Conservation (phyloP, 2,329 filamentous ascomycete genomes). For the Niveomyces coronatus region DNA sequence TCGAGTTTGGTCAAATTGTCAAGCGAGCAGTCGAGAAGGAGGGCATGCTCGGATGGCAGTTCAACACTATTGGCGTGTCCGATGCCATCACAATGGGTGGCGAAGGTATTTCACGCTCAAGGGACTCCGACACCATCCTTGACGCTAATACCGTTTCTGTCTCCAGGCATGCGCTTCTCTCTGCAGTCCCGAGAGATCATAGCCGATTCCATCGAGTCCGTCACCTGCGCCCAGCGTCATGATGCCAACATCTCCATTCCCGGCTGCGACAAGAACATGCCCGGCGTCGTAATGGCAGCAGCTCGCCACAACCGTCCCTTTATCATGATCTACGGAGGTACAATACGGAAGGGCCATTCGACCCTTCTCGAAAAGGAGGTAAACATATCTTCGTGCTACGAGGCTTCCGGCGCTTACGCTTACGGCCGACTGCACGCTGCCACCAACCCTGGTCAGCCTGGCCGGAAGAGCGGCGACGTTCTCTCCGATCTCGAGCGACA, state of each 20-base stretch:
- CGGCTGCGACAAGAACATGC: constrained; percentile 98
- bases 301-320: constrained; percentile 86
- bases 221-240: constrained; percentile 84
- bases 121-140: background rate
- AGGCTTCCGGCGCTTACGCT: constrained; percentile 71
- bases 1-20: constrained; percentile 79
- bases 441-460: constrained; percentile 47
- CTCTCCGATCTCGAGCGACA: constrained; percentile 73
- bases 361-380: constrained; percentile 64
- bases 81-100: constrained; percentile 94
- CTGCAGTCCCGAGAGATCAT: constrained; percentile 87
- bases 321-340: constrained; percentile 91
- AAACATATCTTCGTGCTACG: constrained; percentile 84
- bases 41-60: constrained; percentile 90
- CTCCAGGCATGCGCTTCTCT: constrained; percentile 90
- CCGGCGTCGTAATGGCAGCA: constrained; percentile 81
- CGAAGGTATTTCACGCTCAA: constrained; percentile 63
- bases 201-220: constrained; percentile 86
- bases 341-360: constrained; percentile 80
- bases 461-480: constrained; percentile 64
- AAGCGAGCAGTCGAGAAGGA: constrained; percentile 73
- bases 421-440: constrained; percentile 70
- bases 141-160: too few relatives aligned
- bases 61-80: constrained; percentile 80
- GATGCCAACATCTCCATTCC: constrained; percentile 91